These are phyloP conservation scores for Wickerhamiella spandovensis DNA, from an alignment of 805 yeast species.

Conservation along the genomic window DNA sequence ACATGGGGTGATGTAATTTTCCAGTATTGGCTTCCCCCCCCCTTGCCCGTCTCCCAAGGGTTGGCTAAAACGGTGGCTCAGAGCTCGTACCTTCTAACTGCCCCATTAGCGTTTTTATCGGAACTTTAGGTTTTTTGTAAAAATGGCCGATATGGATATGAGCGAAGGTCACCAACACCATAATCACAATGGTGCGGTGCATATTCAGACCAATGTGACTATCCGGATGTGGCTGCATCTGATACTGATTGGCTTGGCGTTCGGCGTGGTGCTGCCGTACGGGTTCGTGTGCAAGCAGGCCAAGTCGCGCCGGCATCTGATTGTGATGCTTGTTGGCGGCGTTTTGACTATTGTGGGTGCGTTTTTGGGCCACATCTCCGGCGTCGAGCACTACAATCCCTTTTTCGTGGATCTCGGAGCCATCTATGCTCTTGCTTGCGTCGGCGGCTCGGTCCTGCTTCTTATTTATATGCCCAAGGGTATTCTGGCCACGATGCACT, in stretches of 20 bases:
- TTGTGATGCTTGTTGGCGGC: conserved; percentile 25
- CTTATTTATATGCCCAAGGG: conserved; percentile 28
- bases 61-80: no score
- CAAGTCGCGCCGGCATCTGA: conserved; percentile 24
- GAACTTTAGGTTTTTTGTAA: no score
- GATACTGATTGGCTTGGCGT: conserved; percentile 23
- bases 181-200: conserved; percentile 11
- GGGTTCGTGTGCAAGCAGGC: conserved; percentile 31
- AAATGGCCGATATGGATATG: conserved; percentile 4
- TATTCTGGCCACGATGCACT: conserved; percentile 22
- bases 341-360: conserved; percentile 27
- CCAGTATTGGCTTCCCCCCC: not conserved
- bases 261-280: conserved; percentile 29
- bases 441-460: conserved; percentile 26
- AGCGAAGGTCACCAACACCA: conserved; percentile 3
- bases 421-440: conserved; percentile 21
- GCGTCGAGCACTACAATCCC: conserved; percentile 23
- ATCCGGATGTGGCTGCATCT: conserved; percentile 22
- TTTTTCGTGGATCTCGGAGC: conserved; percentile 26
- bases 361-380: conserved; percentile 27
- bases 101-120: not conserved
- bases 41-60: not conserved
- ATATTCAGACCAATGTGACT: conserved; percentile 11
- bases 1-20: not conserved
- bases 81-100: no score